Evolutionary conservation across 345 rosid species (phyloP).

Genomic region (Corchorus olitorius): DNA sequence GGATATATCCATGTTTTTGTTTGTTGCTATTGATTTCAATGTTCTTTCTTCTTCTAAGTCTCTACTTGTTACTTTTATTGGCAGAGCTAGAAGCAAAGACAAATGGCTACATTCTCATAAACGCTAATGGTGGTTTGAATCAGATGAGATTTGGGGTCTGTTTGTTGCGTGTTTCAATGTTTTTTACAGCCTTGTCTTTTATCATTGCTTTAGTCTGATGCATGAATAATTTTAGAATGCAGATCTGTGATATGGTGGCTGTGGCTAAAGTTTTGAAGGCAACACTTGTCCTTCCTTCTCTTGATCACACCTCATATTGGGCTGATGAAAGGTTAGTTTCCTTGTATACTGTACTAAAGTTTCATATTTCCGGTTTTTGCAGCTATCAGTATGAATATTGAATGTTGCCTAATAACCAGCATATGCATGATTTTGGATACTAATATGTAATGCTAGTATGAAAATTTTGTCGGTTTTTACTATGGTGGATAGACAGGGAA

Average conservation of each 20-base stretch:
- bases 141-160: conserved; percentile 99
- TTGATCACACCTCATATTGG: conserved; percentile 93
- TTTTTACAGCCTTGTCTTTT: conserved; percentile 17
- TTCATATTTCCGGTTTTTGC: not conserved
- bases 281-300: conserved; percentile 88
- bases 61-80: conserved; percentile 27
- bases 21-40: conserved; percentile 9
- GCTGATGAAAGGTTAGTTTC: conserved; percentile 76
- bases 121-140: conserved; percentile 97
- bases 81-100: conserved; percentile 75
- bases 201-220: conserved; percentile 38
- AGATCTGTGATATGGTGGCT: conserved; percentile 98
- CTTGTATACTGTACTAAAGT: not conserved
- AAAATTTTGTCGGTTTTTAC: not conserved
- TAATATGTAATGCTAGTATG: not conserved
- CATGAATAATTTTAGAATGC: conserved; percentile 61
- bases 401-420: not conserved
- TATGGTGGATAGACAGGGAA: not conserved
- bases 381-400: not conserved
- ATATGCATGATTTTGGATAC: not conserved
- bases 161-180: conserved; percentile 43
- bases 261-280: conserved; percentile 91
- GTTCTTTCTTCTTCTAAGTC: conserved; percentile 7
- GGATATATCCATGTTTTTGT: not conserved
- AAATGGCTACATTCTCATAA: conserved; percentile 81